These are phyloP conservation scores for Chlorella sp. DNA, from an alignment of 139 green algal species.

Conservation along the genomic window DNA sequence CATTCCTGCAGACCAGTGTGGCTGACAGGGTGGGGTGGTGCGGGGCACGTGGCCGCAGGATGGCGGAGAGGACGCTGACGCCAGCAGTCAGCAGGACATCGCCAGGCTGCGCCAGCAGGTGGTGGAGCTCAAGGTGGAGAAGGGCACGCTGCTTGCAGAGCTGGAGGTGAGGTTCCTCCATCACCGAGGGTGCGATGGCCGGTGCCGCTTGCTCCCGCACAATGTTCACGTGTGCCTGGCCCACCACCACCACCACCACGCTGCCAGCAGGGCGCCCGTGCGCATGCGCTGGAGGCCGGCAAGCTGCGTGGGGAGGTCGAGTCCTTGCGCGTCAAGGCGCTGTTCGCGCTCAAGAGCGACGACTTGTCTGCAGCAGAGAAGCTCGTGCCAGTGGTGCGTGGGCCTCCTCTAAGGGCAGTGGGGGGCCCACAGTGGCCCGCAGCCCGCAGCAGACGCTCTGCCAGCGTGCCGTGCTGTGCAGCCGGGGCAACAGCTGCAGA, in stretches of 20 bases:
- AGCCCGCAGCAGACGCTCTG: too few species aligned
- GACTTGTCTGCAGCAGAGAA: not conserved
- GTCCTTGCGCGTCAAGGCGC: not conserved
- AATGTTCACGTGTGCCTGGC: not conserved
- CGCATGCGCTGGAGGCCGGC: not conserved
- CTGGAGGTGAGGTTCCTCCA: not conserved
- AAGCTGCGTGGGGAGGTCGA: not conserved
- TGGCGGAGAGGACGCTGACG: too few species aligned
- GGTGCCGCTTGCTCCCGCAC: not conserved
- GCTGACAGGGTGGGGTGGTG: too few species aligned
- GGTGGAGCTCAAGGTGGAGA: not conserved
- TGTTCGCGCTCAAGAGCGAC: not conserved
- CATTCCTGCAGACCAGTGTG: too few species aligned
- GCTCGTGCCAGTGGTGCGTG: not conserved
- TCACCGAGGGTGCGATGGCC: not conserved
- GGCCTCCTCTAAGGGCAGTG: too few species aligned
- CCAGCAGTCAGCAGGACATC: too few species aligned
- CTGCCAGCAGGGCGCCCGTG: not conserved
- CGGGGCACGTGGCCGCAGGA: too few species aligned
- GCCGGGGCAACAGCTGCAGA: not conserved
- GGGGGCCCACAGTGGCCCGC: too few species aligned
- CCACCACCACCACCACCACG: not conserved
- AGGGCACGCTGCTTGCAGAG: not conserved
- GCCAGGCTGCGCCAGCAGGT: not conserved
- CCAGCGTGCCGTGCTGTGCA: not conserved